A percentile compares a stretch with the other conserved stretches of the same genome.
phyloP scores from a whole-genome alignment of 768 basidiomycete genomes.

The Kondoa subrosea region DNA sequence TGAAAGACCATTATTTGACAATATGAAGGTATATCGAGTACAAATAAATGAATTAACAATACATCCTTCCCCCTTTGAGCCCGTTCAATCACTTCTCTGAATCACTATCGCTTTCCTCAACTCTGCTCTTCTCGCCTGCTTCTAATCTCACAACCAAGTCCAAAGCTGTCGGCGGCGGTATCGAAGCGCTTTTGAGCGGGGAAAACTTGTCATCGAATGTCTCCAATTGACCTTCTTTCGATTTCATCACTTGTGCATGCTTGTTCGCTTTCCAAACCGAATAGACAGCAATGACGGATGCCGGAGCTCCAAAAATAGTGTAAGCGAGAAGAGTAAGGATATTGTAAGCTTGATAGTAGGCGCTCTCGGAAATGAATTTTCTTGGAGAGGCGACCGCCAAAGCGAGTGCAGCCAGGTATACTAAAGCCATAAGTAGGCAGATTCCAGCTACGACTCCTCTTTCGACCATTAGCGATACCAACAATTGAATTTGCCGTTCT shows the following conservation, averaged over 20 bases:
- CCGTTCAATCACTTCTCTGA: too few relatives aligned
- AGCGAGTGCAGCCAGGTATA: background rate
- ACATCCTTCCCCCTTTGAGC: too few relatives aligned
- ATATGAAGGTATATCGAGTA: too few relatives aligned
- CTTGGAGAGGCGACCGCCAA: background rate
- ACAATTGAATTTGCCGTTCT: background rate
- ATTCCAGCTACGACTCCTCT: background rate
- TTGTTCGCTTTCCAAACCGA: background rate
- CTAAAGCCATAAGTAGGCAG: background rate
- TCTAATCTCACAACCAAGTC: too few relatives aligned
- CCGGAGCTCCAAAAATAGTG: background rate
- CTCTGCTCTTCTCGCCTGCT: too few relatives aligned
- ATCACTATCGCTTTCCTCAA: too few relatives aligned
- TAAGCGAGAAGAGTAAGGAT: background rate
- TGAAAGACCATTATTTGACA: too few relatives aligned
- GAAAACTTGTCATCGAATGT: background rate
- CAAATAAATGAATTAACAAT: too few relatives aligned
- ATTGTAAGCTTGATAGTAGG: background rate
- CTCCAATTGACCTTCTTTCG: background rate
- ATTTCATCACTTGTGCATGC: background rate
- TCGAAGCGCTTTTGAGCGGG: too few relatives aligned
- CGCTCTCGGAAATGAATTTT: background rate
- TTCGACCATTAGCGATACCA: background rate
- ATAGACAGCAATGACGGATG: background rate
- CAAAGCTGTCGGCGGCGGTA: too few relatives aligned